Evolutionary conservation across 805 yeast genomes (phyloP).

Genomic region (Cyberlindnera euphorbiae): DNA sequence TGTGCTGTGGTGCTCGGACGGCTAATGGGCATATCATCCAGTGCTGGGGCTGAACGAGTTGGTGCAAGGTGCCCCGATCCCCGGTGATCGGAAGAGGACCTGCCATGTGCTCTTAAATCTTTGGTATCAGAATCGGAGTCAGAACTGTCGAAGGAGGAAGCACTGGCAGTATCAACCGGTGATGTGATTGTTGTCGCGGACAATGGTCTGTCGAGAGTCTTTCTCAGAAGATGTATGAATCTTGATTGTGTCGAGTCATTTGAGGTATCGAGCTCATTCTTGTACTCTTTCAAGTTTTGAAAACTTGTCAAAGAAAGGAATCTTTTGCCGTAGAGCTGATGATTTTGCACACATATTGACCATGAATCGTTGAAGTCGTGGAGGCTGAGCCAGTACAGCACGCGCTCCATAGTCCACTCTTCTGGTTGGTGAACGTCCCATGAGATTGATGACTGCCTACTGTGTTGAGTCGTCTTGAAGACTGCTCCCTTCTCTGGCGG

Average conservation of each 20-base stretch:
- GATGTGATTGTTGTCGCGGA: constrained; percentile 21
- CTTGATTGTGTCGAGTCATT: constrained; percentile 49
- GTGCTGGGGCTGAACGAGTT: constrained; percentile 31
- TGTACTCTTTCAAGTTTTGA: constrained; percentile 46
- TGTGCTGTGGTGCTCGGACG: not conserved
- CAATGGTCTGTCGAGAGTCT: constrained; percentile 30
- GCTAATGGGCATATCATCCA: constrained; percentile 9
- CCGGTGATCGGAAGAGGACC: constrained; percentile 27
- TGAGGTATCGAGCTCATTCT: constrained; percentile 36
- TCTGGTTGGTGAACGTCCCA: constrained; percentile 52
- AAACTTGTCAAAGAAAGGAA: constrained; percentile 67
- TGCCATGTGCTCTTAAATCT: constrained; percentile 8
- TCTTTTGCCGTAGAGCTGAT: constrained; percentile 54
- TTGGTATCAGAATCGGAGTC: constrained; percentile 19
- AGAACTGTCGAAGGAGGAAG: constrained; percentile 20
- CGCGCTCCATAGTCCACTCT: constrained; percentile 72
- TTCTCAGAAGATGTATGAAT: constrained; percentile 50
- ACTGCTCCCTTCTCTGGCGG: constrained; percentile 3
- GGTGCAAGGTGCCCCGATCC: constrained; percentile 27
- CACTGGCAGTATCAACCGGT: constrained; percentile 11
- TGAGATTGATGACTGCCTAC: constrained; percentile 27
- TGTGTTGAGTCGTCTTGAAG: constrained; percentile 19
- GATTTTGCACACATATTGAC: constrained; percentile 57
- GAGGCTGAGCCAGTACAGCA: constrained; percentile 60
- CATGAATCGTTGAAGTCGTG: constrained; percentile 70